Evolutionary conservation across 768 basidiomycete genomes (phyloP), one percentile per base, ranked within the genome.

Genomic region (Auricularia sp.): DNA sequence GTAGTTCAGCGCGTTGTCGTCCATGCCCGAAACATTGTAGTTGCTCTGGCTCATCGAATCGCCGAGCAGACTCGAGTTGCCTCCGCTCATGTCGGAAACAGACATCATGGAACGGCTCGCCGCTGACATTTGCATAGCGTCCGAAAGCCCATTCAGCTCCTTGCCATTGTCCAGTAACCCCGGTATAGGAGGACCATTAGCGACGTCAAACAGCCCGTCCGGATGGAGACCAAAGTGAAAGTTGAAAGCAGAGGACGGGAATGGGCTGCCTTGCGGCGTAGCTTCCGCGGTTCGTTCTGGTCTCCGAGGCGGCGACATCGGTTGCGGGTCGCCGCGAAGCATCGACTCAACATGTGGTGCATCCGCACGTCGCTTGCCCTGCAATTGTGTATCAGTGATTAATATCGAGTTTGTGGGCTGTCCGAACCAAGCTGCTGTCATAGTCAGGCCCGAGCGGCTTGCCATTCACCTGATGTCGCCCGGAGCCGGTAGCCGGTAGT

Each of bases 331-430:
- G 61, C 83, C 88, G 58, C 90, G 87, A 64, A 93, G 74, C 77
- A 90, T 82, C 71, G 88, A 89, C 73, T 93, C 91, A 63, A 79
- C 82, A 70, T 90, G 91, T 45, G 89, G 86, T n/a, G 85, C 80
- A 65, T 92, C 90, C 11, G 92, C 92, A 56, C 87, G 85, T 62
- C 92, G 85, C 77, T 93, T 94, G 29, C 71, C 72, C 72, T 72
- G 56, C 29, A 39, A 61, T 7, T 7, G 13, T 42, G 39, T 42
- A 14, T 42, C 39, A 42, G 39, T 14, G 13, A 8, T 42, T 8
- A 42, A 42, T 14, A 8, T 7, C 39, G 13, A 42, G 39, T 7
- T 42, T 42, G 82, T 85, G 36, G 88, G 88, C 69, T 85, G 34
- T 75, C 62, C 85, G 72, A 73, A 81, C 83, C 69, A 87, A 87